Conservation (phyloP, 176 grass and related monocot species). For the barley (Hordeum vulgare) region DNA sequence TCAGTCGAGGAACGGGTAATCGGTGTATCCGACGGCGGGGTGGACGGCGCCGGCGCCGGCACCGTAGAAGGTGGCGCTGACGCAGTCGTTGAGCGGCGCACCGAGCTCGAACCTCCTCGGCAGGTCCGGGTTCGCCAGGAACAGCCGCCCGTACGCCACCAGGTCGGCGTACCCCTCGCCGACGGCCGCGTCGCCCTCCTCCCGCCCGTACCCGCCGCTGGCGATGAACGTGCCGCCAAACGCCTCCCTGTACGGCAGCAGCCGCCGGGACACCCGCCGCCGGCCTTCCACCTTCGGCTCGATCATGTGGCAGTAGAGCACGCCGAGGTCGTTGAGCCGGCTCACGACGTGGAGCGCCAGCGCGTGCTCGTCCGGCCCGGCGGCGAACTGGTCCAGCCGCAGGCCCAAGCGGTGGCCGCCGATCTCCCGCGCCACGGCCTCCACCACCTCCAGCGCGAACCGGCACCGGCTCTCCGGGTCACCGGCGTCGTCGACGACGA, state of each 20-base stretch:
- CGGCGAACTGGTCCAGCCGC: slow-evolving; percentile 16
- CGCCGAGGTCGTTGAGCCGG: background rate
- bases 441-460: slow-evolving; percentile 26
- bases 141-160: slow-evolving; percentile 36
- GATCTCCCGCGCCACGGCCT: slow-evolving; percentile 18
- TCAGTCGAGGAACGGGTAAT: background rate
- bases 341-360: slow-evolving; percentile 28
- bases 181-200: slow-evolving; percentile 37
- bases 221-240: slow-evolving; percentile 38
- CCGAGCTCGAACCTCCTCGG: background rate
- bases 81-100: background rate
- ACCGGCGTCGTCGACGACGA: slow-evolving; percentile 10
- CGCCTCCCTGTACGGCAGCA: slow-evolving; percentile 31
- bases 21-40: background rate
- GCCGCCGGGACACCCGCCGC: background rate
- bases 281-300: slow-evolving; percentile 25
- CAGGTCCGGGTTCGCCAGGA: background rate
- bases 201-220: slow-evolving; percentile 28
- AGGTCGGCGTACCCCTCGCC: slow-evolving; percentile 42
- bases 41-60: background rate
- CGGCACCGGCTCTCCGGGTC: slow-evolving; percentile 23
- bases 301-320: slow-evolving; percentile 38
- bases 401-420: slow-evolving; percentile 22
- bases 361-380: slow-evolving; percentile 21
- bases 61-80: background rate